phyloP scores from a whole-genome alignment of 2,329 filamentous ascomycete species.

The Aspergillus tubingensis region DNA sequence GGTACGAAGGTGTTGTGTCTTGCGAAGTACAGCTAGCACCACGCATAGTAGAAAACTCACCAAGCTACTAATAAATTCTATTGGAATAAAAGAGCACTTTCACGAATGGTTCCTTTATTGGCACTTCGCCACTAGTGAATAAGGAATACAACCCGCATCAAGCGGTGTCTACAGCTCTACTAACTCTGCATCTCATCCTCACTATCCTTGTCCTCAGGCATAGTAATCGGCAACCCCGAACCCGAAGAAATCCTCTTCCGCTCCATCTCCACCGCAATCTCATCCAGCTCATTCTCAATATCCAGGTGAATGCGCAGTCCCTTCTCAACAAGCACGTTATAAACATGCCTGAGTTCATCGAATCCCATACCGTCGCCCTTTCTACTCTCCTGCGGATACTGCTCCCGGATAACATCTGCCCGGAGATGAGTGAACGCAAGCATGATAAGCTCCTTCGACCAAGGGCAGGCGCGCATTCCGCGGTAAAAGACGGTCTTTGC shows the following conservation, averaged over 20 bases:
- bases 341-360: constrained; percentile 55
- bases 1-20: too few relatives aligned
- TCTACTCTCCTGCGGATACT: neutral
- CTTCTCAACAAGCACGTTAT: constrained; percentile 61
- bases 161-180: neutral
- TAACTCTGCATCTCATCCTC: constrained; percentile 22
- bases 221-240: constrained; percentile 23
- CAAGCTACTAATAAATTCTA: too few relatives aligned
- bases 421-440: constrained; percentile 54
- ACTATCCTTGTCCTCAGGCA: constrained; percentile 35
- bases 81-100: too few relatives aligned
- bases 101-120: too few relatives aligned
- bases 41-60: too few relatives aligned
- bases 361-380: constrained; percentile 38
- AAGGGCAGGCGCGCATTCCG: constrained; percentile 60
- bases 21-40: too few relatives aligned
- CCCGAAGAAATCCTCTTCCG: constrained; percentile 11
- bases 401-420: constrained; percentile 20
- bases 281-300: constrained; percentile 48
- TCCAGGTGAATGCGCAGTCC: constrained; percentile 61
- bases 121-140: too few relatives aligned
- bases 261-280: constrained; percentile 27
- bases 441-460: constrained; percentile 63
- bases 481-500: constrained; percentile 58
- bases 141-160: too few relatives aligned